Percentiles rank a stretch among this genome's conserved stretches.
phyloP scores from a whole-genome alignment of 2,329 filamentous ascomycete species.

The Fusarium transvaalense region DNA sequence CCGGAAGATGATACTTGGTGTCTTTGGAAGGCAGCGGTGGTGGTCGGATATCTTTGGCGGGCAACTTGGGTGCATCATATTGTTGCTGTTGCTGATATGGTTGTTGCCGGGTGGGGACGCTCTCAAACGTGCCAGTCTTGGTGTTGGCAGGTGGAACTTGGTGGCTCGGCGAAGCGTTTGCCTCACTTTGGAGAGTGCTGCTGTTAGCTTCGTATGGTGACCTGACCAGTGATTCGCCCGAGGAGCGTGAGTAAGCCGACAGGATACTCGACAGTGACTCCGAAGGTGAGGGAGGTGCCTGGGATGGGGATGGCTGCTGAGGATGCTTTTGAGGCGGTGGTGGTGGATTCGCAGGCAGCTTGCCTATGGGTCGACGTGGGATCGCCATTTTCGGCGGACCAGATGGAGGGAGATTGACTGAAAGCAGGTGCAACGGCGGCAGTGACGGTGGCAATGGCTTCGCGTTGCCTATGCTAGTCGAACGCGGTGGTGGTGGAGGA shows the following conservation, averaged over 20 bases:
- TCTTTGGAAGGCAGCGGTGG: constrained; percentile 50
- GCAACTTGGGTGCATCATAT: constrained; percentile 38
- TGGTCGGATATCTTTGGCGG: constrained; percentile 21
- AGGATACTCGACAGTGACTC: constrained; percentile 67
- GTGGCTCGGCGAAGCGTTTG: constrained; percentile 42
- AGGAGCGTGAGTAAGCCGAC: constrained; percentile 66
- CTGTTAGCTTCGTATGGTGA: constrained; percentile 56
- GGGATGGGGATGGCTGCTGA: constrained; percentile 33
- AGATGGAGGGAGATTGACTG: constrained; percentile 35
- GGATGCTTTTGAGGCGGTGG: constrained; percentile 30
- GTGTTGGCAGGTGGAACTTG: constrained; percentile 45
- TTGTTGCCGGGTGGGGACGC: constrained; percentile 39
- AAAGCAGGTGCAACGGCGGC: constrained; percentile 44
- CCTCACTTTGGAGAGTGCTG: constrained; percentile 42
- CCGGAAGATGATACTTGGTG: constrained; percentile 40
- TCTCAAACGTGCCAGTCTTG: constrained; percentile 38
- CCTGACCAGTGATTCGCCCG: constrained; percentile 58
- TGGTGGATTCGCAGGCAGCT: constrained; percentile 31
- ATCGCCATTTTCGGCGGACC: constrained; percentile 46
- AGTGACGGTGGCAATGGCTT: constrained; percentile 44
- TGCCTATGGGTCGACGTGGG: constrained; percentile 45
- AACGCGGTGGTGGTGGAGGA: constrained; percentile 45
- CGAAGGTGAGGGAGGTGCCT: constrained; percentile 55
- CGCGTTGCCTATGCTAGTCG: constrained; percentile 41
- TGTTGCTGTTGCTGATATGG: constrained; percentile 38